Evolutionary conservation across 176 grass and related monocot genomes (phyloP).

Genomic region (Stipa capillata): DNA sequence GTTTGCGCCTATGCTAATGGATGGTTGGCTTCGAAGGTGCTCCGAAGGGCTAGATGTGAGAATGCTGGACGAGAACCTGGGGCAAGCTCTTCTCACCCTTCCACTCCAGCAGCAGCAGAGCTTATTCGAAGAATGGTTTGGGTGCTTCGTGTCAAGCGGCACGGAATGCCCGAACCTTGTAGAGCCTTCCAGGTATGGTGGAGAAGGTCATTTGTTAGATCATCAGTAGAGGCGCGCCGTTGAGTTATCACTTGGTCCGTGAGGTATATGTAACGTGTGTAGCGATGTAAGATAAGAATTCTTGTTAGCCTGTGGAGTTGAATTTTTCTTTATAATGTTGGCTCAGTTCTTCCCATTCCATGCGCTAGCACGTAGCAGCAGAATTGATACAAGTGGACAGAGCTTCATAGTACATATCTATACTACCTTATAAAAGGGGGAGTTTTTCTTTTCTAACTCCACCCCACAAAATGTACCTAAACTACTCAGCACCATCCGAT

Average conservation of each 20-base stretch:
- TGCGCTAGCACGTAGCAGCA: not conserved
- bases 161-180: slow-evolving; percentile 68
- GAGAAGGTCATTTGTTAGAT: slow-evolving; percentile 77
- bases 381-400: not conserved
- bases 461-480: too few species aligned
- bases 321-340: not conserved
- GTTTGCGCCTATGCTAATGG: slow-evolving; percentile 62
- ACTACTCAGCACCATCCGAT: too few species aligned
- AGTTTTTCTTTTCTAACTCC: too few species aligned
- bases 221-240: slow-evolving; percentile 13
- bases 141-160: slow-evolving; percentile 45
- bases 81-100: slow-evolving; percentile 75
- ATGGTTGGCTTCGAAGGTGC: slow-evolving; percentile 82
- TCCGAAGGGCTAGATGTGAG: slow-evolving; percentile 76
- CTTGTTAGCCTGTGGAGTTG: slow-evolving; percentile 15
- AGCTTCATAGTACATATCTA: not conserved
- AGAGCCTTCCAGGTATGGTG: slow-evolving; percentile 94
- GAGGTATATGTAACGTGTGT: slow-evolving; percentile 30
- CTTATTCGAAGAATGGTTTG: slow-evolving; percentile 85
- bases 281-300: slow-evolving; percentile 26
- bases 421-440: too few species aligned
- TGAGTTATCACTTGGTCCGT: not conserved
- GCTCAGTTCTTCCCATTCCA: not conserved
- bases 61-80: slow-evolving; percentile 70
- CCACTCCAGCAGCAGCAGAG: slow-evolving; percentile 70